phyloP scores from a whole-genome alignment of 1,284 basidiomycete species.

The Tilletia walkeri region DNA sequence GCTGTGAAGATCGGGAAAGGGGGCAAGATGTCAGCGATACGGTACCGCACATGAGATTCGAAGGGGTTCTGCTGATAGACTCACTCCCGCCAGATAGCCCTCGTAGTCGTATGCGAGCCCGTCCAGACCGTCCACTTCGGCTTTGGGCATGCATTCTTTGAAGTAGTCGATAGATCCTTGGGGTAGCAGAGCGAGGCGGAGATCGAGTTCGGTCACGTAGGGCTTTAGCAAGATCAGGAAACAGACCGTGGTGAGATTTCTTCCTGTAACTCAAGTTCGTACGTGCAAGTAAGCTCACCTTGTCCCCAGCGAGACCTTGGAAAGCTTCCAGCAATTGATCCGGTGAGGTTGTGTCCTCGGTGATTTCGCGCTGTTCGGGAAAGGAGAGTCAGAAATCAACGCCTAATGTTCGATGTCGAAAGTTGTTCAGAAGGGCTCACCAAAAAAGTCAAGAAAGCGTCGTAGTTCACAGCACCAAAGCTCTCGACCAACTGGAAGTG shows the following conservation, averaged over 20 bases:
- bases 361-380: slow-evolving; percentile 66
- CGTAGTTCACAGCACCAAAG: slow-evolving; percentile 86
- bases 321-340: slow-evolving; percentile 92
- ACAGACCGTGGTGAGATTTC: not conserved
- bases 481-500: slow-evolving; percentile 77
- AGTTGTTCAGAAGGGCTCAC: slow-evolving; percentile 59
- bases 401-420: not conserved
- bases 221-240: slow-evolving; percentile 59
- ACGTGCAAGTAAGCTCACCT: slow-evolving; percentile 62
- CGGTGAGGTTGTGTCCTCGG: slow-evolving; percentile 87
- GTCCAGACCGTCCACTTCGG: slow-evolving; percentile 36
- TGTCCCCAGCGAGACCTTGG: slow-evolving; percentile 83
- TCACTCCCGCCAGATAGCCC: slow-evolving; percentile 36
- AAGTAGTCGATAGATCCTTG: slow-evolving; percentile 77
- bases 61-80: not conserved
- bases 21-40: too few species aligned
- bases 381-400: slow-evolving; percentile 2
- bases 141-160: slow-evolving; percentile 45
- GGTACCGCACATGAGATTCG: too few species aligned
- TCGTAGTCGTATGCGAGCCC: slow-evolving; percentile 47
- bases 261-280: not conserved
- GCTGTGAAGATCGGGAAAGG: too few species aligned
- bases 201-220: slow-evolving; percentile 88
- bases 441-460: slow-evolving; percentile 90
- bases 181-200: slow-evolving; percentile 81